phyloP scores from a whole-genome alignment of 306 rosid genomes.

The Prunus campanulata region DNA sequence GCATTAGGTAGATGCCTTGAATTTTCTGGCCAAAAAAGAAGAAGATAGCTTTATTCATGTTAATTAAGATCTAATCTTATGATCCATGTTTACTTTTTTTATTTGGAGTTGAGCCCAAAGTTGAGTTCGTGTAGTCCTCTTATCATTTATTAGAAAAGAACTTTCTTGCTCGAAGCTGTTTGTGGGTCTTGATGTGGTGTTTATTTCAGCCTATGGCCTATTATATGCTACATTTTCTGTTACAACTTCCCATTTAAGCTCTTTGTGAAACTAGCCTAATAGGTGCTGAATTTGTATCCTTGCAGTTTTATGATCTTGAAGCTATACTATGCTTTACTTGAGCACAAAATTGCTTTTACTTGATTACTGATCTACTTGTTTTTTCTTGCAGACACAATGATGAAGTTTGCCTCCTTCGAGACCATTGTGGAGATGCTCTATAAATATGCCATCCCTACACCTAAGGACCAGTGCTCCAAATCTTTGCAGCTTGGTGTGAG shows the following conservation, averaged over 20 bases:
- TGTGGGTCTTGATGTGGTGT: background rate
- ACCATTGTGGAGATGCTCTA: slow-evolving; percentile 76
- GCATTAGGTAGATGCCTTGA: background rate
- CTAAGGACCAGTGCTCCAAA: slow-evolving; percentile 88
- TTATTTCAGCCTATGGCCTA: background rate
- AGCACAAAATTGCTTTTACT: background rate
- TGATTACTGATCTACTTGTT: background rate
- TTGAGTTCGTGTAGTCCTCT: background rate
- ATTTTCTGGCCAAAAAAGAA: background rate
- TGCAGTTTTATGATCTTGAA: background rate
- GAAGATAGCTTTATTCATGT: background rate
- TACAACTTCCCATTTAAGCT: background rate
- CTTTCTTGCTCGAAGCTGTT: background rate
- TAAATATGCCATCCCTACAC: slow-evolving; percentile 69
- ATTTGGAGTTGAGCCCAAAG: background rate
- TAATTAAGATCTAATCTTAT: background rate
- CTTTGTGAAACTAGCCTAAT: background rate
- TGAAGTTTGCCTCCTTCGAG: slow-evolving; percentile 97
- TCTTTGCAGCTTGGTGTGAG: slow-evolving; percentile 85
- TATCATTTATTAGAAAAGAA: background rate
- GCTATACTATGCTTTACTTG: background rate
- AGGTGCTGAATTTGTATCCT: background rate
- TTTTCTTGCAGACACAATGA: slow-evolving; percentile 78
- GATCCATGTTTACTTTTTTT: background rate
- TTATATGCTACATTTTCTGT: background rate